Conservation (phyloP, 2,329 filamentous ascomycete genomes). For the Monosporascus sp. region DNA sequence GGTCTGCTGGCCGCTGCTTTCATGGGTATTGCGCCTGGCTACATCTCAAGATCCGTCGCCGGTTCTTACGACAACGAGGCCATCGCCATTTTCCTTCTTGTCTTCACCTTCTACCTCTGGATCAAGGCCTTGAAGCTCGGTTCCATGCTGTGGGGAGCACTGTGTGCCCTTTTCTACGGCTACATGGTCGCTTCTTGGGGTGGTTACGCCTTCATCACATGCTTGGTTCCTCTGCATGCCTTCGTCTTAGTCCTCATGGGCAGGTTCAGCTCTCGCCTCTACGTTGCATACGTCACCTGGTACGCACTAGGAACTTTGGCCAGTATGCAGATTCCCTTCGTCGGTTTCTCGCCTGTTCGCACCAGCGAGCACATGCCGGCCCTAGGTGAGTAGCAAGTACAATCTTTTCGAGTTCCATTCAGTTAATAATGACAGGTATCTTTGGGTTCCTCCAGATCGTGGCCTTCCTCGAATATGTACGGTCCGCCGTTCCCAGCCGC, state of each 20-base stretch:
- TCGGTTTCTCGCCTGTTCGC: conserved; percentile 91
- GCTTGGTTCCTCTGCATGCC: conserved; percentile 87
- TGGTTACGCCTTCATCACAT: conserved; percentile 99
- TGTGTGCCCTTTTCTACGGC: conserved; percentile 94
- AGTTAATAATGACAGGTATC: conserved; percentile 55
- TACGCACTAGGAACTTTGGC: conserved; percentile 92
- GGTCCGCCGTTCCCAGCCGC: conserved; percentile 79
- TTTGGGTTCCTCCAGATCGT: conserved; percentile 94
- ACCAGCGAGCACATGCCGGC: conserved; percentile 99
- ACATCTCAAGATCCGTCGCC: conserved; percentile 95
- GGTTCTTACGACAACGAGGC: conserved; percentile 99
- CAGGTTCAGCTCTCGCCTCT: conserved; percentile 85
- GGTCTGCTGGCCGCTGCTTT: conserved; percentile 90
- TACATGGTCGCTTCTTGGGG: conserved; percentile 99
- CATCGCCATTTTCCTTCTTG: conserved; percentile 96
- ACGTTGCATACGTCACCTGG: conserved; percentile 97
- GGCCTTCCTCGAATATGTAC: conserved; percentile 85
- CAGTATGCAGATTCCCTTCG: conserved; percentile 99
- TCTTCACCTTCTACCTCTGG: conserved; percentile 98
- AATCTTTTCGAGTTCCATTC: neutral
- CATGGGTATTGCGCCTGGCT: conserved; percentile 96
- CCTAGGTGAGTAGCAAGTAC: conserved; percentile 55
- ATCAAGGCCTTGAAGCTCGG: conserved; percentile 97
- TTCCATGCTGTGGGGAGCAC: conserved; percentile 91
- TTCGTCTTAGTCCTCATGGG: conserved; percentile 97